Conservation (phyloP, 2,329 filamentous ascomycete species). For the Scedosporium aurantiacum region DNA sequence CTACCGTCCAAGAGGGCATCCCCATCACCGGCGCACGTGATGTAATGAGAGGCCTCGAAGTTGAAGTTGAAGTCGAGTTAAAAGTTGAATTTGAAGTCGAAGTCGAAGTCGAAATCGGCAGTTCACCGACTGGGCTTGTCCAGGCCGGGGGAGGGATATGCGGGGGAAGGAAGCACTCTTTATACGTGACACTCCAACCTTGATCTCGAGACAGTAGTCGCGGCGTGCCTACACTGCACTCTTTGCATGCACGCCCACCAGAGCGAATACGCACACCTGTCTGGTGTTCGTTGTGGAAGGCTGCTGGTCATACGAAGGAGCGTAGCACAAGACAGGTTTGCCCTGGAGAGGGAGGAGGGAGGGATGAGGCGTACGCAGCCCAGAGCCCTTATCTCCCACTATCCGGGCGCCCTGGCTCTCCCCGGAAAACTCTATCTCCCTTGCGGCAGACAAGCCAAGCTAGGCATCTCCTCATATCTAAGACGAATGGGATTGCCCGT, state of each 20-base stretch:
- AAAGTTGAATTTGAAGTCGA: not conserved
- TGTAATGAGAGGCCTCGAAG: too few species aligned
- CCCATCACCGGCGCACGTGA: too few species aligned
- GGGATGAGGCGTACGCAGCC: not conserved
- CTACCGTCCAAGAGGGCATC: not conserved
- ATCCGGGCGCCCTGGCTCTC: not conserved
- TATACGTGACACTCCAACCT: not conserved
- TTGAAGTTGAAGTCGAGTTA: not conserved
- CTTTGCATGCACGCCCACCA: too few species aligned
- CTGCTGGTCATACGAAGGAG: not conserved
- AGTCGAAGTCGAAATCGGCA: not conserved
- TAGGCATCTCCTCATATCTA: not conserved
- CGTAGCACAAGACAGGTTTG: not conserved
- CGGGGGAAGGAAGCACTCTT: not conserved
- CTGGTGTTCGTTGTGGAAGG: not conserved
- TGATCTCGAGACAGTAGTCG: not conserved
- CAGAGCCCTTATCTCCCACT: not conserved
- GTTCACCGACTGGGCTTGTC: not conserved
- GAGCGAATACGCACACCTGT: not conserved
- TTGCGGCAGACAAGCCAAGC: not conserved
- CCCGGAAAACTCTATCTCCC: not conserved
- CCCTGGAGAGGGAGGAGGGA: not conserved
- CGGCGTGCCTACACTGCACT: not conserved
- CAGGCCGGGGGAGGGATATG: not conserved
- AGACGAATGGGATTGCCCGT: not conserved